Conservation (phyloP, 2,329 filamentous ascomycete species). For the Fusarium redolens region DNA sequence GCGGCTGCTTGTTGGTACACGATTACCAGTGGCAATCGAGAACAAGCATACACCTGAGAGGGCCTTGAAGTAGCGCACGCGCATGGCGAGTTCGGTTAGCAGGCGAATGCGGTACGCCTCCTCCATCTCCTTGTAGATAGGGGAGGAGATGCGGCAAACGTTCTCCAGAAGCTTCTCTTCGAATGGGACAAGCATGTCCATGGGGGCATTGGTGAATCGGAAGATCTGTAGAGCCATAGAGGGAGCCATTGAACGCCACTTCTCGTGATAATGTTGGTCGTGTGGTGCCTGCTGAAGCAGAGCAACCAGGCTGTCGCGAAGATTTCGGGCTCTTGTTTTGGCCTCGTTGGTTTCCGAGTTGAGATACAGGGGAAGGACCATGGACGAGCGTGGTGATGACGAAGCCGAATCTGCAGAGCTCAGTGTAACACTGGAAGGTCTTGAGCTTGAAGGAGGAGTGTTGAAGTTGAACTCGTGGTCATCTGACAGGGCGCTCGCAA, state of each 20-base stretch:
- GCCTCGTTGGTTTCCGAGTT: slow-evolving; percentile 54
- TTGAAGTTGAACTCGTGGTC: slow-evolving; percentile 61
- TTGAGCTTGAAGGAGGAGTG: slow-evolving; percentile 52
- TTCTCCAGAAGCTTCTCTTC: slow-evolving; percentile 62
- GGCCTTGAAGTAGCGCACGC: slow-evolving; percentile 64
- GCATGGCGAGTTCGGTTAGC: slow-evolving; percentile 59
- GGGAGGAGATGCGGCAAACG: slow-evolving; percentile 56
- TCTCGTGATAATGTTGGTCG: slow-evolving; percentile 55
- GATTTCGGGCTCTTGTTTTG: slow-evolving; percentile 57
- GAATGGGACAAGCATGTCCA: slow-evolving; percentile 59
- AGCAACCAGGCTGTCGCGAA: slow-evolving; percentile 66
- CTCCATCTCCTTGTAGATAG: slow-evolving; percentile 62
- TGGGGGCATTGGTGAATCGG: slow-evolving; percentile 64
- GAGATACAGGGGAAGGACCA: slow-evolving; percentile 55
- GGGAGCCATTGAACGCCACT: slow-evolving; percentile 65
- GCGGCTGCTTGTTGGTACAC: slow-evolving; percentile 54
- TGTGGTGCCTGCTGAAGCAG: slow-evolving; percentile 64
- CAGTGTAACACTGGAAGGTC: slow-evolving; percentile 64
- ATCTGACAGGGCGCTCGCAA: slow-evolving; percentile 37
- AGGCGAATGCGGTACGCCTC: slow-evolving; percentile 61
- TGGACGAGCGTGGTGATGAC: slow-evolving; percentile 64
- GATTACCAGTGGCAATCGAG: slow-evolving; percentile 65
- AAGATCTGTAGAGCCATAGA: slow-evolving; percentile 69
- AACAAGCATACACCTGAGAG: slow-evolving; percentile 66
- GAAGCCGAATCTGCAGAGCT: slow-evolving; percentile 61